Percentiles rank a stretch among this genome's conserved stretches.
Conservation (phyloP, 2,329 filamentous ascomycete species). For the Aspergillus uvarum region DNA sequence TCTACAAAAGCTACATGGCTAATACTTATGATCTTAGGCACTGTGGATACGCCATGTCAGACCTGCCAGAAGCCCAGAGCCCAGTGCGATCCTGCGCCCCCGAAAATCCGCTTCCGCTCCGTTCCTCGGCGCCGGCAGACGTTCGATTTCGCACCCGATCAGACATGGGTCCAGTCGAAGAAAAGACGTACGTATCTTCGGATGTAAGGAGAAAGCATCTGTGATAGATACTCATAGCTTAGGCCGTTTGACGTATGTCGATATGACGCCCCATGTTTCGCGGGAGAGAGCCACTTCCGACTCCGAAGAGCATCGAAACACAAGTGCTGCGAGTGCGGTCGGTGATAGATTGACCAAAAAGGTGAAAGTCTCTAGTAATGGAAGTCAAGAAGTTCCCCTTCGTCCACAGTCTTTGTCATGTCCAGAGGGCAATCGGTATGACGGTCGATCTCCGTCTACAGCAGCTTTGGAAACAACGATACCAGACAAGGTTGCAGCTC, state of each 20-base stretch:
- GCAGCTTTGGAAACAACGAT: too few species aligned
- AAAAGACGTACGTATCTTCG: not conserved
- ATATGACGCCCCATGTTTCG: not conserved
- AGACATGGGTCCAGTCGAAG: constrained; percentile 7
- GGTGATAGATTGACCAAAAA: not conserved
- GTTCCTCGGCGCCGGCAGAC: constrained; percentile 2
- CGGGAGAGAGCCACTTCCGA: not conserved
- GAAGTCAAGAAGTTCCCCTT: too few species aligned
- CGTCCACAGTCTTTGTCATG: too few species aligned
- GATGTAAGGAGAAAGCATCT: not conserved
- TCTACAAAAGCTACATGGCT: not conserved
- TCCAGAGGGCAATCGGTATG: too few species aligned
- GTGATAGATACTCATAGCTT: not conserved
- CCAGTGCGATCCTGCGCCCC: not conserved
- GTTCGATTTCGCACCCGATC: constrained; percentile 6
- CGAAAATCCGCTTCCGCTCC: constrained; percentile 4
- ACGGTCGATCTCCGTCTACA: too few species aligned
- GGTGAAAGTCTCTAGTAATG: too few species aligned
- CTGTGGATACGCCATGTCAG: not conserved
- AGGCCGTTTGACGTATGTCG: not conserved
- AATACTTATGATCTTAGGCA: not conserved
- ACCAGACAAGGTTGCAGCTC: too few species aligned
- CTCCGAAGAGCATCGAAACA: too few species aligned
- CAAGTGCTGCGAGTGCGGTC: not conserved
- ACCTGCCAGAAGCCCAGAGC: not conserved